Percentiles rank a stretch among this genome's conserved stretches.
These are phyloP conservation scores for Sugiyamaella valdiviana DNA, from an alignment of 805 yeast species.

Conservation along the genomic window DNA sequence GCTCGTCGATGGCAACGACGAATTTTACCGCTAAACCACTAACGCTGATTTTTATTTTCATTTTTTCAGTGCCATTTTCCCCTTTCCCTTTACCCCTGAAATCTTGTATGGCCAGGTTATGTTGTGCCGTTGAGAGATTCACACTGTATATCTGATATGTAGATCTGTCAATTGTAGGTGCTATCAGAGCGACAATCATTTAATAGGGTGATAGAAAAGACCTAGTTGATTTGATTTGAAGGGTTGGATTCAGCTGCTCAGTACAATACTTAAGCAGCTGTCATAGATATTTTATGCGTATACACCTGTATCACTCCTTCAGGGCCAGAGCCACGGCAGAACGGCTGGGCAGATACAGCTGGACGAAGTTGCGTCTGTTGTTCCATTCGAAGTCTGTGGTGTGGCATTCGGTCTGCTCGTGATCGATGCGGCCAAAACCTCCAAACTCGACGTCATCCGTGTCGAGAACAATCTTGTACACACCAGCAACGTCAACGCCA, in stretches of 20 bases:
- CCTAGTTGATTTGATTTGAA: too few relatives aligned
- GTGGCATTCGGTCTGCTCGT: constrained; percentile 44
- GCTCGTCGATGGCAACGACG: constrained; percentile 52
- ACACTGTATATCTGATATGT: too few relatives aligned
- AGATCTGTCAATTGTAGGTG: too few relatives aligned
- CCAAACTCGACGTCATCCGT: constrained; percentile 69
- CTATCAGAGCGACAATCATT: too few relatives aligned
- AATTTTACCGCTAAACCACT: constrained; percentile 53
- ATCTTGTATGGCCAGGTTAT: too few relatives aligned
- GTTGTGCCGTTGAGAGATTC: too few relatives aligned
- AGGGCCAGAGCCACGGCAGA: constrained; percentile 55
- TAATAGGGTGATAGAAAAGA: too few relatives aligned
- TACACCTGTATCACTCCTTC: background rate
- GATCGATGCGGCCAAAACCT: constrained; percentile 73
- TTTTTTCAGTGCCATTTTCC: too few relatives aligned
- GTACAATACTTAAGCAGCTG: too few relatives aligned
- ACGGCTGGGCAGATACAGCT: constrained; percentile 77
- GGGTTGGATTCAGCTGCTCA: too few relatives aligned
- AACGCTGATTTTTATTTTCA: constrained; percentile 30
- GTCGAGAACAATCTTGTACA: constrained; percentile 66
- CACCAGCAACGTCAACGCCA: constrained; percentile 80
- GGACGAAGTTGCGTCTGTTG: constrained; percentile 63
- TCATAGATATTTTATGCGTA: background rate
- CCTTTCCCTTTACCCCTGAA: too few relatives aligned
- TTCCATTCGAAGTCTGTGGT: constrained; percentile 81